Conservation (phyloP, 1,284 basidiomycete species). For the Termitomyces sp. region DNA sequence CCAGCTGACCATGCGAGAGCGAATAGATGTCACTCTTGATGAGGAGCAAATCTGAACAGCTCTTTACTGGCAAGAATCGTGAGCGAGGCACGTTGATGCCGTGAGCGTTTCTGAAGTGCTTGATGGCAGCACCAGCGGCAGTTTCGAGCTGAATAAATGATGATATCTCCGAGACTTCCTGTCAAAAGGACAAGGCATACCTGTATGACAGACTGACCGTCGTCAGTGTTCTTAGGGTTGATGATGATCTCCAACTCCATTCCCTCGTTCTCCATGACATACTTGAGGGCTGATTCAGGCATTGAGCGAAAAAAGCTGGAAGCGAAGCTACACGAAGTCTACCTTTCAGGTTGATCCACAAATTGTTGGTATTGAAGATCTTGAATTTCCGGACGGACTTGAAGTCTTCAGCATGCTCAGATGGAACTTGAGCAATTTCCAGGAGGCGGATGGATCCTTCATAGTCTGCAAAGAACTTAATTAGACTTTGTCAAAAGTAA, state of each 20-base stretch:
- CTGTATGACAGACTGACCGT: constrained; percentile 83
- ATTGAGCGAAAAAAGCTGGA: not conserved
- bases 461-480: constrained; percentile 57
- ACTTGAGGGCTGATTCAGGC: constrained; percentile 71
- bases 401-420: constrained; percentile 98
- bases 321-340: not conserved
- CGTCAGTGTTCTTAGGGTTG: constrained; percentile 89
- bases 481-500: constrained; percentile 1
- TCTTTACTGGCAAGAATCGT: constrained; percentile 96
- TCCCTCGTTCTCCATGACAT: constrained; percentile 87
- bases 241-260: constrained; percentile 94
- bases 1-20: constrained; percentile 89
- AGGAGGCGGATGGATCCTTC: constrained; percentile 92
- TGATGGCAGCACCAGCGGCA: constrained; percentile 96
- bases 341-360: constrained; percentile 93
- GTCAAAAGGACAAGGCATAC: constrained; percentile 21
- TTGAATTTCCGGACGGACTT: constrained; percentile 94
- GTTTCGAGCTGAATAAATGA: constrained; percentile 80
- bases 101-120: constrained; percentile 92
- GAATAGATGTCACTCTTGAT: constrained; percentile 99
- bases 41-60: constrained; percentile 85
- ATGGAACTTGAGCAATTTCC: constrained; percentile 98
- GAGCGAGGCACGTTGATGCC: constrained; percentile 98
- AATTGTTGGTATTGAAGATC: constrained; percentile 97
- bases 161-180: constrained; percentile 3